Conservation (phyloP, 352 stramenopile genomes). For the Pythium dissimile region DNA sequence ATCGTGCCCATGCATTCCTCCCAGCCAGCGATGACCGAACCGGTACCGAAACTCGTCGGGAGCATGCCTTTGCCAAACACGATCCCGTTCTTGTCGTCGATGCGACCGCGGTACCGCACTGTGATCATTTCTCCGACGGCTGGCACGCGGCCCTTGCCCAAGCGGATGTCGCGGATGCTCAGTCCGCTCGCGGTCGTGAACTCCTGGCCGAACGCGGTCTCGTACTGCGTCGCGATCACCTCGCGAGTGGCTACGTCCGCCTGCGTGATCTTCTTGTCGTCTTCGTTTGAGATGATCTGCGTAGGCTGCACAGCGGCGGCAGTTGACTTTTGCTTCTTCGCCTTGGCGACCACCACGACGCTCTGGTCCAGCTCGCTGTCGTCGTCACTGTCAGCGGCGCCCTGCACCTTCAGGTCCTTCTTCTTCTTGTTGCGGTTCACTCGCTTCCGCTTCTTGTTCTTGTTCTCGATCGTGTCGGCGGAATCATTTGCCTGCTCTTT, state of each 20-base stretch:
- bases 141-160: slow-evolving; percentile 53
- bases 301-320: slow-evolving; percentile 4
- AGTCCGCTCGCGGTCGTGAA: slow-evolving; percentile 57
- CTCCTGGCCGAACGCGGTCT: slow-evolving; percentile 44
- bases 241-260: slow-evolving; percentile 35
- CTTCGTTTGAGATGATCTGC: slow-evolving; percentile 5
- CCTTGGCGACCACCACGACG: slow-evolving; percentile 9
- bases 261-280: slow-evolving; percentile 33
- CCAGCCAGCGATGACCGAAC: slow-evolving; percentile 75
- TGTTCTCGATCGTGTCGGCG: not conserved
- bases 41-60: slow-evolving; percentile 52
- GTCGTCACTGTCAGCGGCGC: slow-evolving; percentile 3
- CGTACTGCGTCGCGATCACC: slow-evolving; percentile 44
- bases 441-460: slow-evolving; percentile 28
- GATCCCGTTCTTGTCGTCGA: slow-evolving; percentile 51
- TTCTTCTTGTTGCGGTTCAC: slow-evolving; percentile 29
- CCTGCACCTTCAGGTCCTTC: slow-evolving; percentile 20
- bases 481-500: slow-evolving; percentile 9
- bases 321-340: slow-evolving; percentile 16
- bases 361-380: slow-evolving; percentile 10
- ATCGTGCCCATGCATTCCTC: slow-evolving; percentile 79
- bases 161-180: slow-evolving; percentile 45
- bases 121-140: slow-evolving; percentile 63
- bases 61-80: slow-evolving; percentile 82
- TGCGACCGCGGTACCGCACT: slow-evolving; percentile 59